phyloP scores from a whole-genome alignment of 192 early-diverging fungal species.

The Entophlyctis helioformis region DNA sequence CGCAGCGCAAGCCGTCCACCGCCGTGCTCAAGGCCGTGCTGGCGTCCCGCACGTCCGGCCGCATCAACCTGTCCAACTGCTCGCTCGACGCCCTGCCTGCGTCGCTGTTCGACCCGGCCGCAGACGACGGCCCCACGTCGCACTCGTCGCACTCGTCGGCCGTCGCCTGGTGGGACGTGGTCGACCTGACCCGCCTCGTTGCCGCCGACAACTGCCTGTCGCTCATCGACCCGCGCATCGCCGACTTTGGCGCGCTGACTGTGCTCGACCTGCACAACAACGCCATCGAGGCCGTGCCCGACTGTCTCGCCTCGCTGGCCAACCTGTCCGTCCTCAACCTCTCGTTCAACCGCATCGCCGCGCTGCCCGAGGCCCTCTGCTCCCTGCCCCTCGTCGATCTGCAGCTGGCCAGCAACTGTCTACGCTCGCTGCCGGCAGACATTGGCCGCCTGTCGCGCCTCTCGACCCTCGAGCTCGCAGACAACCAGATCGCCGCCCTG shows the following conservation, averaged over 20 bases:
- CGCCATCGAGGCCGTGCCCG: slow-evolving; percentile 15
- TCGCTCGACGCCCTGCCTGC: too few species aligned
- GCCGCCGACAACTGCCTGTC: slow-evolving; percentile 26
- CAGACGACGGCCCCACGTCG: too few species aligned
- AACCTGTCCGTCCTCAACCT: slow-evolving; percentile 23
- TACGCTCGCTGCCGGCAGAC: slow-evolving; percentile 2
- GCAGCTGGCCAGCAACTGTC: slow-evolving; percentile 12
- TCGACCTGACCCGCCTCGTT: slow-evolving; percentile 21
- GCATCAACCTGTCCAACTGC: too few species aligned
- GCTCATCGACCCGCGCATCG: slow-evolving; percentile 17
- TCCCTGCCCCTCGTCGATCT: slow-evolving; percentile 7
- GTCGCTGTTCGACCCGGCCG: too few species aligned
- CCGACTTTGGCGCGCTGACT: slow-evolving; percentile 17
- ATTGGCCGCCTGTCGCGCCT: slow-evolving; percentile 8
- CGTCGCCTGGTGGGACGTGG: too few species aligned
- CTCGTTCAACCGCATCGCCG: slow-evolving; percentile 11
- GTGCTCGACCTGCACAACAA: slow-evolving; percentile 27
- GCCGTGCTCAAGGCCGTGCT: too few species aligned
- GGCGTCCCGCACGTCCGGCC: too few species aligned
- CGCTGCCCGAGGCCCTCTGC: slow-evolving; percentile 11
- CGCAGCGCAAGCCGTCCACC: too few species aligned
- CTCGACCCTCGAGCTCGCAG: slow-evolving; percentile 14
- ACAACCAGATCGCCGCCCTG: slow-evolving; percentile 15
- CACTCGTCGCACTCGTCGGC: too few species aligned
- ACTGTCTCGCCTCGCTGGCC: neutral